Base-by-base conservation (phyloP, 2,329 filamentous ascomycete genomes). In the Stemphylium vesicarium region DNA sequence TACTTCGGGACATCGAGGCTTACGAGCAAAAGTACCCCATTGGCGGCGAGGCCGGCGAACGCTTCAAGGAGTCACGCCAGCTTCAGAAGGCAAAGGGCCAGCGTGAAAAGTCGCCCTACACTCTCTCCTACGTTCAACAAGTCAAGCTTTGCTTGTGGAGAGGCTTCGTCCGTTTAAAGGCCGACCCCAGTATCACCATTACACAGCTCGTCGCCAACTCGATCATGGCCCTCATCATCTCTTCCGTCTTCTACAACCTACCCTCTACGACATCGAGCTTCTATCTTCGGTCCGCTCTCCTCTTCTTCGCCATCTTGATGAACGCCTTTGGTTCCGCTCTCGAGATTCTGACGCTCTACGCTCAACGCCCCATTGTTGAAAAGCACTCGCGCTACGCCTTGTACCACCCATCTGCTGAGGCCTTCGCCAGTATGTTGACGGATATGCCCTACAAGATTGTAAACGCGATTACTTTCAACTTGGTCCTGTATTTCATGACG, bases 281-380 rank as follows among this genome's bases (percentile, higher is more conserved):
- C 80, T 96, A 88, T 79, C 84, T 85, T 66, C 86, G 92, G 57
- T 90, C 89, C 61, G 88, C 90, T 39, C 81, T 96, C 20, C 80
- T 96, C 47, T 96, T 96, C 84, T 95, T 96, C 71, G 90, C 91
- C 63, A 87, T 92, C 68, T 80, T 96, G 56, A 87, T 95, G 80
- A 96, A 95, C 74, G 91, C 91, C 41, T 95, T 96, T 69, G 83
- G 88, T 58, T 89, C 86, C 71, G 89, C 89, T 51, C 83, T 95
- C 35, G 91, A 95, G 81, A 95, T 96, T 71, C 77, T 95, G 31
- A 92, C 90, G 0, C 82, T 96, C 4, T 97, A 95, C 71, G 85
- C 90, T 2, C 92, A 96, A 83, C 88, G 93, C 33, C 89, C 90
- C 1, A 96, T 96, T 66, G 91, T 97, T 56, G 92, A 96, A 72